Percentiles rank a stretch among this genome's conserved stretches.
Evolutionary conservation across 495 filamentous ascomycete genomes (phyloP).

Genomic region (Cercophora samala): DNA sequence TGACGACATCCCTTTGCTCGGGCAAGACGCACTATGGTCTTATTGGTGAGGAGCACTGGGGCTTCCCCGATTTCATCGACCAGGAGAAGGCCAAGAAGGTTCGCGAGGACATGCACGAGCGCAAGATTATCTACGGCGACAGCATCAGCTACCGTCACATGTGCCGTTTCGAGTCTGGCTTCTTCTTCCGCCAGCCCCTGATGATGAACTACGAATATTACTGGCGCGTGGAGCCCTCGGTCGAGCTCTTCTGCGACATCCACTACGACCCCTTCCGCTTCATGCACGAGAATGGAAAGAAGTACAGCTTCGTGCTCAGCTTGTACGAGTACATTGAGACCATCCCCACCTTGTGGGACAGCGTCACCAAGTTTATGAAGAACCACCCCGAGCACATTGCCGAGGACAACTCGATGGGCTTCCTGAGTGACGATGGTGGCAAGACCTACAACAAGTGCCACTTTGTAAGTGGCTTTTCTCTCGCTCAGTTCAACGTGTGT

Average conservation of each 20-base stretch:
- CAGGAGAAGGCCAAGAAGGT: slow-evolving; percentile 77
- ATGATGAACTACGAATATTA: slow-evolving; percentile 88
- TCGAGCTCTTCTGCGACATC: slow-evolving; percentile 84
- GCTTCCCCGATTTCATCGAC: slow-evolving; percentile 82
- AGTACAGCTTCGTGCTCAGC: slow-evolving; percentile 86
- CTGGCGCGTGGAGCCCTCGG: slow-evolving; percentile 87
- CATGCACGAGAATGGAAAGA: slow-evolving; percentile 86
- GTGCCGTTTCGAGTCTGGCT: slow-evolving; percentile 91
- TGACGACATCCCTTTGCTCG: slow-evolving; percentile 84
- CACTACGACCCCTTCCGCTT: slow-evolving; percentile 79
- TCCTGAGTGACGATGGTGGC: slow-evolving; percentile 86
- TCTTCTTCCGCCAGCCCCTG: slow-evolving; percentile 83
- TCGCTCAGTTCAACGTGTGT: slow-evolving; percentile 1
- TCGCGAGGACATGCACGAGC: slow-evolving; percentile 76
- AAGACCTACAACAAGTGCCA: slow-evolving; percentile 94
- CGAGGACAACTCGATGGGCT: slow-evolving; percentile 80
- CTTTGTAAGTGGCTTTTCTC: slow-evolving; percentile 62
- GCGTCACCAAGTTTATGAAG: slow-evolving; percentile 84
- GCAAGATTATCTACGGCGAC: slow-evolving; percentile 93
- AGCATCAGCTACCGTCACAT: slow-evolving; percentile 89
- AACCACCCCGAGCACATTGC: slow-evolving; percentile 83
- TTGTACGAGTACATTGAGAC: slow-evolving; percentile 95
- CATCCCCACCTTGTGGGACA: slow-evolving; percentile 93
- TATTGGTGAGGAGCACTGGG: slow-evolving; percentile 85
- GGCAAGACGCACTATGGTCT: slow-evolving; percentile 85